phyloP scores from a whole-genome alignment of 306 rosid genomes.

The Neltuma alba region DNA sequence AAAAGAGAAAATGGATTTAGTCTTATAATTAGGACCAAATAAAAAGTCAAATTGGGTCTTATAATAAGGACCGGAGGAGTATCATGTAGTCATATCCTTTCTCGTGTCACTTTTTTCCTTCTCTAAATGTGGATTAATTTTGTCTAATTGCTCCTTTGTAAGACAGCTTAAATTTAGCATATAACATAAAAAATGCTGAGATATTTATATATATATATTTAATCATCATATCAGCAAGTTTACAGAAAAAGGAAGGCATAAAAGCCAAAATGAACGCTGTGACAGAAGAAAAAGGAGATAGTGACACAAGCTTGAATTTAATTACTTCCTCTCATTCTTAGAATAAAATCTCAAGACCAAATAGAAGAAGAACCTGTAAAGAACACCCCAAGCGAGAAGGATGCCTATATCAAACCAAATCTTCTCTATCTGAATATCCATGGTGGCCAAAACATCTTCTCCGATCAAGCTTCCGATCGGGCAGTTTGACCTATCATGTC shows the following conservation, averaged over 20 bases:
- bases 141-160: too few relatives aligned
- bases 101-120: not conserved
- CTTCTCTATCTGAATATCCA: constrained; percentile 55
- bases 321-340: constrained; percentile 84
- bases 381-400: constrained; percentile 93
- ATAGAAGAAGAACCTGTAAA: constrained; percentile 78
- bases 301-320: not conserved
- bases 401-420: constrained; percentile 69
- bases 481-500: constrained; percentile 25
- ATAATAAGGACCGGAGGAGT: too few relatives aligned
- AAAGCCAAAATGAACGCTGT: not conserved
- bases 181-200: too few relatives aligned
- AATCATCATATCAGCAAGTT: not conserved
- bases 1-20: too few relatives aligned
- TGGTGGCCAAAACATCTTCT: constrained; percentile 66
- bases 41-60: too few relatives aligned
- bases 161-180: too few relatives aligned
- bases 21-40: too few relatives aligned
- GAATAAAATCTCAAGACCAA: constrained; percentile 91
- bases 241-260: not conserved
- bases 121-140: too few relatives aligned
- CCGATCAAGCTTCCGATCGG: constrained; percentile 55
- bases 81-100: not conserved
- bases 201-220: too few relatives aligned
- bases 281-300: not conserved